These are phyloP conservation scores for Aspergillus luchuensis DNA, from an alignment of 2,329 filamentous ascomycete species.

Conservation along the genomic window DNA sequence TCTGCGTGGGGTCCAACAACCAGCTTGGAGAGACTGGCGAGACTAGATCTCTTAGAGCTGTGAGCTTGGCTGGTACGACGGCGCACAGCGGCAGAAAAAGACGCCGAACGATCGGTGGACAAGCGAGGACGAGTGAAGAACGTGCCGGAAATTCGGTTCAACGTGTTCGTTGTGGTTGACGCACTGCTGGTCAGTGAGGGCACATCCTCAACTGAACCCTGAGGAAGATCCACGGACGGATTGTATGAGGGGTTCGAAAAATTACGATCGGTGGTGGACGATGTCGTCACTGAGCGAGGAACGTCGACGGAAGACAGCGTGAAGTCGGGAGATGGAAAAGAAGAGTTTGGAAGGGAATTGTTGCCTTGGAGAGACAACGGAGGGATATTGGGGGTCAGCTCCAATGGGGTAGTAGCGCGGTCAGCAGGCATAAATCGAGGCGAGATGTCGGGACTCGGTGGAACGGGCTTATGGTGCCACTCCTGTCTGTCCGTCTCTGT, in stretches of 20 bases:
- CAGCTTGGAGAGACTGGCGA: conserved; percentile 52
- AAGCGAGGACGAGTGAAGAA: conserved; percentile 45
- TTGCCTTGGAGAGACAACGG: conserved; percentile 43
- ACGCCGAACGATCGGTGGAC: conserved; percentile 48
- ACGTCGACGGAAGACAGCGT: conserved; percentile 44
- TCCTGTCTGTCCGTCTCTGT: conserved; percentile 37
- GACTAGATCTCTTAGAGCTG: conserved; percentile 49
- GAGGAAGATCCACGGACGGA: conserved; percentile 40
- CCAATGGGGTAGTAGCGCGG: conserved; percentile 46
- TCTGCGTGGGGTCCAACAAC: conserved; percentile 48
- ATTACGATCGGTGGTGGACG: conserved; percentile 45
- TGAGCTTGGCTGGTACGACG: conserved; percentile 44
- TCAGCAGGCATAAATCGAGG: conserved; percentile 40
- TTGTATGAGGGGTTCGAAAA: conserved; percentile 41
- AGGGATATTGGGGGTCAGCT: conserved; percentile 42
- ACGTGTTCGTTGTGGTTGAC: conserved; percentile 49
- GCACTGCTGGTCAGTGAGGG: conserved; percentile 54
- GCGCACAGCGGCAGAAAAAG: conserved; percentile 45
- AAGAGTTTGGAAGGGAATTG: conserved; percentile 42
- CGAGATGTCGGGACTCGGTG: conserved; percentile 40
- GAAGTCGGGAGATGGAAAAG: conserved; percentile 50
- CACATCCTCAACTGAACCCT: conserved; percentile 51
- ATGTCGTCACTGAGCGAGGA: conserved; percentile 44
- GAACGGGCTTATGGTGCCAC: conserved; percentile 25
- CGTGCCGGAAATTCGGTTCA: conserved; percentile 47